Conservation (phyloP, 352 stramenopile genomes). For the Phytophthora quininea region DNA sequence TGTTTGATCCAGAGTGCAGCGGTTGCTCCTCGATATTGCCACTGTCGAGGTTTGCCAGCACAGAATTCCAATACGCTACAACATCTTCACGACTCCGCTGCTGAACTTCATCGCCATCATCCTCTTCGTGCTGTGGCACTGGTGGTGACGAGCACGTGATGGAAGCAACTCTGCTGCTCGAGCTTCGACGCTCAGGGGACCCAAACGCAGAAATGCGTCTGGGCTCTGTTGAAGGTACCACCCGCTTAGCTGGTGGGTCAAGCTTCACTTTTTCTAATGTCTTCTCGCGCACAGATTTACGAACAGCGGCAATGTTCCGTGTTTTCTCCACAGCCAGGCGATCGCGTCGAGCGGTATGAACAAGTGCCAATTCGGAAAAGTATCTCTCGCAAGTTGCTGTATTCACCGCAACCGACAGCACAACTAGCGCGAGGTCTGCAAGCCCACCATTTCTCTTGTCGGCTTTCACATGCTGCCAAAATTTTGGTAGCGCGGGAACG, state of each 20-base stretch:
- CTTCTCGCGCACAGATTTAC: neutral
- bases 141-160: too few species aligned
- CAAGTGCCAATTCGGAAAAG: neutral
- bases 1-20: too few species aligned
- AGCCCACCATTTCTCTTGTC: neutral
- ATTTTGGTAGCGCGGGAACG: neutral
- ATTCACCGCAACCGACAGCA: neutral
- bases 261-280: neutral
- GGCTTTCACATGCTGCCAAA: neutral
- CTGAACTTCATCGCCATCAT: too few species aligned
- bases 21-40: neutral
- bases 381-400: neutral
- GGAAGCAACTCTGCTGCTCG: too few species aligned
- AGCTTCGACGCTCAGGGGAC: neutral
- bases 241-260: neutral
- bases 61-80: neutral
- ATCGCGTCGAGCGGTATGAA: neutral
- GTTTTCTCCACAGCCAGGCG: neutral
- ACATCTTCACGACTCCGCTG: too few species aligned
- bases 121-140: too few species aligned
- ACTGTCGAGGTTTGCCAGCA: neutral
- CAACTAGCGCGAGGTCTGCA: neutral
- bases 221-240: neutral
- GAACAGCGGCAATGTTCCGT: neutral
- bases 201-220: neutral